A percentile compares a stretch with the other conserved stretches of the same genome.
phyloP scores from a whole-genome alignment of 2,329 filamentous ascomycete species.

The Microascus cirrosus region DNA sequence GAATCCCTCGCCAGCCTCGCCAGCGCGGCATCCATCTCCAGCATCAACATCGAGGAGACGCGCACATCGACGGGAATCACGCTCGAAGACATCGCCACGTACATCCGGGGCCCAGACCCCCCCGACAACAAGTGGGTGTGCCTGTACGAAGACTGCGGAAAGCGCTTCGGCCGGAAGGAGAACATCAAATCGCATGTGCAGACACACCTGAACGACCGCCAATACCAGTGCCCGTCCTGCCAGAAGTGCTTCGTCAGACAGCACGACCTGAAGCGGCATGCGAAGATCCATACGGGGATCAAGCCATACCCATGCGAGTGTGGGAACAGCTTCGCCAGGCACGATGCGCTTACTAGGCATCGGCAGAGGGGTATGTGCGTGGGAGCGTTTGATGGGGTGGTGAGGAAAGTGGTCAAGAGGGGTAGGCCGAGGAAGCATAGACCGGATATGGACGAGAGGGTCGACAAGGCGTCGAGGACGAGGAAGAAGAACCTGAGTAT shows the following conservation, averaged over 20 bases:
- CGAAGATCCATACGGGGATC: constrained; percentile 93
- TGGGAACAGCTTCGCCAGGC: constrained; percentile 86
- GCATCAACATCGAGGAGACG: constrained; percentile 53
- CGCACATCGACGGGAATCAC: constrained; percentile 76
- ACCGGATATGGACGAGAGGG: constrained; percentile 43
- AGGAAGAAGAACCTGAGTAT: constrained; percentile 38
- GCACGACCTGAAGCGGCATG: constrained; percentile 92
- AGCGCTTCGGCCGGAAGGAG: constrained; percentile 91
- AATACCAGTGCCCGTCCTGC: constrained; percentile 89
- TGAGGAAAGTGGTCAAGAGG: constrained; percentile 49
- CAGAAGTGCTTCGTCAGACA: constrained; percentile 93
- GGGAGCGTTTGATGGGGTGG: constrained; percentile 76
- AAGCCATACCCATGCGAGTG: constrained; percentile 94
- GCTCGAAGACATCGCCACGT: constrained; percentile 69
- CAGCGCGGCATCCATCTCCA: constrained; percentile 47
- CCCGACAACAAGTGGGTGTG: constrained; percentile 72
- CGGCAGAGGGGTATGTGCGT: constrained; percentile 94
- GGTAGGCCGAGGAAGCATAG: constrained; percentile 52
- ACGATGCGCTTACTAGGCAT: constrained; percentile 90
- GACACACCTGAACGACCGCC: constrained; percentile 91
- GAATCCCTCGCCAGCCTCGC: constrained; percentile 48
- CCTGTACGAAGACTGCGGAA: constrained; percentile 67
- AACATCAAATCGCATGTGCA: constrained; percentile 99
- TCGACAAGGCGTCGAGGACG: constrained; percentile 41
- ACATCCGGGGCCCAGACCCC: constrained; percentile 61